phyloP scores from a whole-genome alignment of 2,329 filamentous ascomycete genomes.

The Nannizziopsis arthrosporioides region DNA sequence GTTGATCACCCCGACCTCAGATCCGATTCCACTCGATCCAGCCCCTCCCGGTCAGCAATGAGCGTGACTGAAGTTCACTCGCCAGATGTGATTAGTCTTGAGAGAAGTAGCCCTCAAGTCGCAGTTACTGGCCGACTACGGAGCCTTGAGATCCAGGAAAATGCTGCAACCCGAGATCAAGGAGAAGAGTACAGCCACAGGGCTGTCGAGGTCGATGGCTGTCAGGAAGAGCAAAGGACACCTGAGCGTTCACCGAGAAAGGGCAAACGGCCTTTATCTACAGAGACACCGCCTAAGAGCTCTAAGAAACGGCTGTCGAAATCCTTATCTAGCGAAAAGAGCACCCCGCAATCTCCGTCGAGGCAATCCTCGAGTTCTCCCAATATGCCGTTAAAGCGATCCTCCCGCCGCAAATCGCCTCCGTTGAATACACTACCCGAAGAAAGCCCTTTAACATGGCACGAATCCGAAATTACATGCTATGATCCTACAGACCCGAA shows the following conservation, averaged over 20 bases:
- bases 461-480: slow-evolving; percentile 51
- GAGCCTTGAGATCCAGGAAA: slow-evolving; percentile 29
- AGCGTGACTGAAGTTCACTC: slow-evolving; percentile 21
- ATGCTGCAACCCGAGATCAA: not conserved
- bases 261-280: not conserved
- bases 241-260: not conserved
- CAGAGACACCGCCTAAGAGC: not conserved
- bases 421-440: slow-evolving; percentile 11
- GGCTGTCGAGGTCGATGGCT: not conserved
- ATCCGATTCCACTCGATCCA: slow-evolving; percentile 24
- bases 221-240: not conserved
- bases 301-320: not conserved
- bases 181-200: not conserved
- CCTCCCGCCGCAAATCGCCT: slow-evolving; percentile 6
- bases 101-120: slow-evolving; percentile 27
- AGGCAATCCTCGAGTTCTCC: not conserved
- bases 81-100: slow-evolving; percentile 22
- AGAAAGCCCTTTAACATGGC: slow-evolving; percentile 39
- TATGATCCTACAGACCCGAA: slow-evolving; percentile 45
- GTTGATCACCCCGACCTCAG: slow-evolving; percentile 24
- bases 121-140: slow-evolving; percentile 31
- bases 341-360: not conserved
- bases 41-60: slow-evolving; percentile 22
- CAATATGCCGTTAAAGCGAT: not conserved
- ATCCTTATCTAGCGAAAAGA: not conserved